phyloP scores from a whole-genome alignment of 169 alveolate genomes.

The Eimeria necatrix region DNA sequence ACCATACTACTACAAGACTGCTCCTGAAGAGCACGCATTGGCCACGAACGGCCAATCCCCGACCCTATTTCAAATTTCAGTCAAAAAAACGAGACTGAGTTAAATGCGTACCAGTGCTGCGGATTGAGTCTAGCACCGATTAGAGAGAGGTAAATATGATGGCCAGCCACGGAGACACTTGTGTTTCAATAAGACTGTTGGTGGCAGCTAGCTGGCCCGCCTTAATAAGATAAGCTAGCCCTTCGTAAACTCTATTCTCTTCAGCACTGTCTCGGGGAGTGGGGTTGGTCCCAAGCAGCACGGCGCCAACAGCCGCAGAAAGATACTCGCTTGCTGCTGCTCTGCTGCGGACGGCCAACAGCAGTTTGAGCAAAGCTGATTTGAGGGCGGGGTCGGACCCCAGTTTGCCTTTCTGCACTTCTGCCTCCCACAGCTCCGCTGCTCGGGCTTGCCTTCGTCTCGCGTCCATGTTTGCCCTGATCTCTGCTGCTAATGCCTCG shows the following conservation, averaged over 20 bases:
- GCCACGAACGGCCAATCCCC: too few species aligned
- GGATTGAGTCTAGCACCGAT: background rate
- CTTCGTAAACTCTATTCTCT: constrained; percentile 1
- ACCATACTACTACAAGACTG: too few species aligned
- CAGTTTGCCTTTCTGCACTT: background rate
- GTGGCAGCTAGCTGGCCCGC: constrained; percentile 61
- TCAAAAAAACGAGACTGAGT: too few species aligned
- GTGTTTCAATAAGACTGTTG: background rate
- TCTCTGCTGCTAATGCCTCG: background rate
- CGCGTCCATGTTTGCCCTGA: background rate
- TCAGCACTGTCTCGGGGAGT: background rate
- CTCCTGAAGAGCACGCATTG: too few species aligned
- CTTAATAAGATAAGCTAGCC: background rate
- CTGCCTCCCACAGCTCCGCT: constrained; percentile 49
- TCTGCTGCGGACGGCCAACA: constrained; percentile 54
- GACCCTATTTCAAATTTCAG: too few species aligned
- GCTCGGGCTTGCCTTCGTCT: constrained; percentile 43
- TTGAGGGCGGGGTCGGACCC: constrained; percentile 5
- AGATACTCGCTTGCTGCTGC: constrained; percentile 44
- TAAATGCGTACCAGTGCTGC: too few species aligned
- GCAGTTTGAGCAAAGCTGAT: background rate
- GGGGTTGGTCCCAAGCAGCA: background rate
- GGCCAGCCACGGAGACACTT: constrained; percentile 34
- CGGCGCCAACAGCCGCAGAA: background rate
- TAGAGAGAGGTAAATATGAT: constrained; percentile 12